Evolutionary conservation across 2,329 filamentous ascomycete species (phyloP).

Genomic region (Calycina marina): DNA sequence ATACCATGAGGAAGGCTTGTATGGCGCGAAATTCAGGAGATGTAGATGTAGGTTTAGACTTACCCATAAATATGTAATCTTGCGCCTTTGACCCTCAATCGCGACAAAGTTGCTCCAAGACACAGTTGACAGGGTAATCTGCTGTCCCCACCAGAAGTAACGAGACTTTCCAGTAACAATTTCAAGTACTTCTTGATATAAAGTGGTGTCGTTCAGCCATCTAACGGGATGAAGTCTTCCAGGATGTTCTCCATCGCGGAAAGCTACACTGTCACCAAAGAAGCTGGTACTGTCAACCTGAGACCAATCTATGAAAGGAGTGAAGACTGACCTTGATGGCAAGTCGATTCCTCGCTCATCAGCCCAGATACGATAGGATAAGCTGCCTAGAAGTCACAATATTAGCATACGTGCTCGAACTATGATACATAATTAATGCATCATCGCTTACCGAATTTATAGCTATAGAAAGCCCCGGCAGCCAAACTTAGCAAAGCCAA

Average conservation of each 20-base stretch:
- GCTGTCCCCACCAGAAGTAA: slow-evolving; percentile 48
- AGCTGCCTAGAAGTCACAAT: slow-evolving; percentile 19
- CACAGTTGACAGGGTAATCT: slow-evolving; percentile 38
- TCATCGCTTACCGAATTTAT: slow-evolving; percentile 23
- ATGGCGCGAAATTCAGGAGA: no score
- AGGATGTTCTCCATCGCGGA: slow-evolving; percentile 19
- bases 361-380: slow-evolving; percentile 38
- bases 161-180: slow-evolving; percentile 38
- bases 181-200: slow-evolving; percentile 27
- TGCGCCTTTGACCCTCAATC: slow-evolving; percentile 41
- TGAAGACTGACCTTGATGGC: slow-evolving; percentile 24
- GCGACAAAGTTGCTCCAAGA: slow-evolving; percentile 43
- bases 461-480: slow-evolving; percentile 27
- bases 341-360: slow-evolving; percentile 25
- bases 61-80: slow-evolving; percentile 35
- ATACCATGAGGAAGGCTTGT: no score
- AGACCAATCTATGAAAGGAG: slow-evolving; percentile 1
- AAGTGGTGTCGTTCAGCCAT: slow-evolving; percentile 18
- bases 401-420: no score
- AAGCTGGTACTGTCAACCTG: slow-evolving; percentile 16
- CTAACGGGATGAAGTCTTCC: slow-evolving; percentile 17
- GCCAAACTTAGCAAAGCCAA: slow-evolving; percentile 31
- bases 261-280: slow-evolving; percentile 19
- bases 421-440: no score
- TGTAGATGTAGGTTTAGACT: background rate